Evolutionary conservation across 306 rosid species (phyloP), one percentile per base, ranked within the genome.

Genomic region (Prunus padus): DNA sequence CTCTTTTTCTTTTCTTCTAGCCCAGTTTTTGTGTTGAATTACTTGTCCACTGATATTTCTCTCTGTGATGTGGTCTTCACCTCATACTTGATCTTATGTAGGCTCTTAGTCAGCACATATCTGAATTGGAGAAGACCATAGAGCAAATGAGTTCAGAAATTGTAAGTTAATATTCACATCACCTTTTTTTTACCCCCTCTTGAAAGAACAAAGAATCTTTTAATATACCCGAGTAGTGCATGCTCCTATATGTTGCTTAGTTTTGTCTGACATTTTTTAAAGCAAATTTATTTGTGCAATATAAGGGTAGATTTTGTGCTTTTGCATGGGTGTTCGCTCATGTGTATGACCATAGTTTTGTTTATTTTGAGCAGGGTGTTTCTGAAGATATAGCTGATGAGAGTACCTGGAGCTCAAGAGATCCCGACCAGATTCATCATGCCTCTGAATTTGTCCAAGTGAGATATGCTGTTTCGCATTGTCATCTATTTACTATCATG

Each of bases 21-120:
- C 49, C 52, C 9, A 64, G 3, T 33, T 45, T 22, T 65, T 63
- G 26, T 16, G 16, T 31, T 22, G 11, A 67, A 4, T 0, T 22
- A 67, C 28, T 18, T 67, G 25, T 33, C 62, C 3, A 59, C 79
- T 20, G 69, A 37, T 50, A 72, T 44, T 42, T 75, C 46, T 33
- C 50, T 59, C 33, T 66, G 52, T 62, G 62, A 69, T 71, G 57
- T 25, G 42, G 42, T 10, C 44, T 67, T 47, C 52, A 74, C 62
- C 49, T 81, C 78, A 81, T 75, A 70, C 65, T 78, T 59, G n/a
- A 86, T 79, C 50, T 77, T 26, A 51, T 88, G 88, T 83, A 93
- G 98, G 98, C 97, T 76, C 89, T 93, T 74, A 89, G 94, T 88
- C 91, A 92, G 89, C 99, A 91, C 83, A 88, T 93, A 75, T 74